These are phyloP conservation scores for Erodium moschatum DNA, from an alignment of 441 rosid genomes.

Conservation along the genomic window DNA sequence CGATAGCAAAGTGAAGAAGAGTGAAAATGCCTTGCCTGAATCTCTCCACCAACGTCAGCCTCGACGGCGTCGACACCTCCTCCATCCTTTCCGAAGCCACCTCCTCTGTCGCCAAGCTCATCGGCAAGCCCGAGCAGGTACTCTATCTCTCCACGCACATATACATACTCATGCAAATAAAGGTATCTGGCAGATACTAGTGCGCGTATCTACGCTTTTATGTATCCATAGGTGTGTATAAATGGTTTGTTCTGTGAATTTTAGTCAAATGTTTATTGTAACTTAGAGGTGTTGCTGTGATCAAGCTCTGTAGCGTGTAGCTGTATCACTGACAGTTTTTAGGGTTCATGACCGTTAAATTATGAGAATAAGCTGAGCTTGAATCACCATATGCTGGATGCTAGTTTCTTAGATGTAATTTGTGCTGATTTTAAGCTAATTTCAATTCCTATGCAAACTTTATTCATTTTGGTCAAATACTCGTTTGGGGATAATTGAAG, in stretches of 20 bases:
- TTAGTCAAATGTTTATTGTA: background rate
- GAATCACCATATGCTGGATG: background rate
- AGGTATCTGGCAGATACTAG: no score
- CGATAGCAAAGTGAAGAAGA: background rate
- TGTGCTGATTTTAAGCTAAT: no score
- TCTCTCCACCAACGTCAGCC: background rate
- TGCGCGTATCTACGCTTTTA: no score
- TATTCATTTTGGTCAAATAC: no score
- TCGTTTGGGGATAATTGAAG: no score
- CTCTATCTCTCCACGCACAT: background rate
- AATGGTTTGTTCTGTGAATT: background rate
- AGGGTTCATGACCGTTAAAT: background rate
- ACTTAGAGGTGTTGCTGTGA: background rate
- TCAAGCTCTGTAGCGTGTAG: no score
- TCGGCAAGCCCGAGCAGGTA: constrained; percentile 2
- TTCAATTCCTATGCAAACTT: no score
- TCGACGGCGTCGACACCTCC: background rate
- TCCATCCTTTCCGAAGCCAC: background rate
- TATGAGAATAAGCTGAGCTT: background rate
- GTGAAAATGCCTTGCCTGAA: background rate
- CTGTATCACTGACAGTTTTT: no score
- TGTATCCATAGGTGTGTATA: background rate
- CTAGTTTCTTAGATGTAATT: background rate
- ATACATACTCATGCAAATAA: background rate
- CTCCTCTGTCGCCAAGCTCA: background rate